These are phyloP conservation scores for Sporothrix pallida DNA, from an alignment of 2,329 filamentous ascomycete genomes.

Conservation along the genomic window DNA sequence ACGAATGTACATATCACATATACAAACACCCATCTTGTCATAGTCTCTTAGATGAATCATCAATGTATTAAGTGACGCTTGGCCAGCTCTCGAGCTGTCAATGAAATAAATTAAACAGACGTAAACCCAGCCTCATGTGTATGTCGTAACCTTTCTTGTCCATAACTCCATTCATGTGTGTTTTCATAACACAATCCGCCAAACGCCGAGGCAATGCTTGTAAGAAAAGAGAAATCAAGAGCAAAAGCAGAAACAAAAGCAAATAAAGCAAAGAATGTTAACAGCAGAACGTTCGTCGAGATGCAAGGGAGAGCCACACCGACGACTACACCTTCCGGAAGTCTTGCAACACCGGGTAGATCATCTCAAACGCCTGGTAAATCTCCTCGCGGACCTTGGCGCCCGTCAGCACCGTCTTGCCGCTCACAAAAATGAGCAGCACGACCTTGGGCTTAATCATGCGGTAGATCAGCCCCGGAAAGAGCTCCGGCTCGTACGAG, in stretches of 20 bases:
- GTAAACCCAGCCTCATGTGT: background rate
- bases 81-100: background rate
- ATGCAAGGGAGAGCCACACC: too few species aligned
- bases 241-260: background rate
- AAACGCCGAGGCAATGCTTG: conserved; percentile 26
- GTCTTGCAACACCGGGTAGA: conserved; percentile 89
- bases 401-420: conserved; percentile 97
- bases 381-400: conserved; percentile 99
- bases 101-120: conserved; percentile 1
- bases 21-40: background rate
- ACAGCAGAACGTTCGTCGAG: background rate
- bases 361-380: conserved; percentile 95
- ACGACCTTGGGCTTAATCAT: conserved; percentile 99
- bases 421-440: conserved; percentile 94
- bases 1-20: background rate
- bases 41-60: background rate
- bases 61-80: background rate
- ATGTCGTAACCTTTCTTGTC: conserved; percentile 19
- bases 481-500: conserved; percentile 97
- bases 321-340: conserved; percentile 62
- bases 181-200: background rate
- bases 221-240: background rate
- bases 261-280: background rate
- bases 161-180: background rate
- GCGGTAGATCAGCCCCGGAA: conserved; percentile 98